Conservation (phyloP, 2,329 filamentous ascomycete genomes). For the Apiospora sp. region DNA sequence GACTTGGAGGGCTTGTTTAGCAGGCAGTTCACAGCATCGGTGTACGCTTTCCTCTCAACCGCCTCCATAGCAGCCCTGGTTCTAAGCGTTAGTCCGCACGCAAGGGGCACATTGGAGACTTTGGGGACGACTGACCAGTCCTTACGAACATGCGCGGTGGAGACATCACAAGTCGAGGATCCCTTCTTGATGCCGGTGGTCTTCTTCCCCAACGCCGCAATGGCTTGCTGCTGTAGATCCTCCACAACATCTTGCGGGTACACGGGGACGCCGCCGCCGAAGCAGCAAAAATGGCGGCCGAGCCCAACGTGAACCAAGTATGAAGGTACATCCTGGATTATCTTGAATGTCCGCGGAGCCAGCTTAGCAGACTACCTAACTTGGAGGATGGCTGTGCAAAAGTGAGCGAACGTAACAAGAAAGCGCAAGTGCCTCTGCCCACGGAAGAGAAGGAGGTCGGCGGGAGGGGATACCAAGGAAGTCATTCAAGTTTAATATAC, state of each 20-base stretch:
- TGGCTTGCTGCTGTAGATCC: slow-evolving; percentile 23
- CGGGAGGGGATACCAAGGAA: no score
- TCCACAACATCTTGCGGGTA: slow-evolving; percentile 19
- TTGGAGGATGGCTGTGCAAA: no score
- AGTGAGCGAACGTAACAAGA: no score
- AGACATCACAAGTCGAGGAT: slow-evolving; percentile 20
- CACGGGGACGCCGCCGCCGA: slow-evolving; percentile 6
- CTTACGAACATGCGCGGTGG: slow-evolving; percentile 34
- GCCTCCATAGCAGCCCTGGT: slow-evolving; percentile 40
- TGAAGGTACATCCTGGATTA: neutral
- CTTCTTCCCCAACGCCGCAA: slow-evolving; percentile 14
- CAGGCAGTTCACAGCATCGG: slow-evolving; percentile 44
- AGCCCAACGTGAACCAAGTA: neutral
- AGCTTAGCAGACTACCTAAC: no score
- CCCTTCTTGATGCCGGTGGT: neutral
- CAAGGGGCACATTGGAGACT: neutral
- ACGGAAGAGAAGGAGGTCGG: no score
- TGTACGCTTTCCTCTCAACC: slow-evolving; percentile 42
- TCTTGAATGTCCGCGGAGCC: neutral
- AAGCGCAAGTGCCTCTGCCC: no score
- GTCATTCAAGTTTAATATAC: neutral
- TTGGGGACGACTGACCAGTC: slow-evolving; percentile 31
- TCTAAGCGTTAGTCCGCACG: neutral
- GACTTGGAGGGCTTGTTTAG: slow-evolving; percentile 44
- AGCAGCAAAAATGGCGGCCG: neutral